These are phyloP conservation scores for Tolypocladium pustulatum DNA, from an alignment of 2,329 filamentous ascomycete species.

Conservation along the genomic window DNA sequence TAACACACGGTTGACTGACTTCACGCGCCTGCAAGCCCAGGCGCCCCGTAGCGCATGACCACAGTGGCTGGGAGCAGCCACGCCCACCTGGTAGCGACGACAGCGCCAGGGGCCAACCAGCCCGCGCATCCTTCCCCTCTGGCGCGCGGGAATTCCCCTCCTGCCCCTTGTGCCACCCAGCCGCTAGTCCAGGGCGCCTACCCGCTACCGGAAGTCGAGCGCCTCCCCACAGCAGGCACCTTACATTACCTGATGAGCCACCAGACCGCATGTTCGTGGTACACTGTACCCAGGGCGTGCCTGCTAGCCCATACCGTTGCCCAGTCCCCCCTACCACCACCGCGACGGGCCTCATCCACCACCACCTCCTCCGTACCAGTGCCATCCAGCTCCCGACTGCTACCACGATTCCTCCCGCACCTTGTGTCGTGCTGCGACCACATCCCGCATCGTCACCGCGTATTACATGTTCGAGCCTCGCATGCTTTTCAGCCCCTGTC, in stretches of 20 bases:
- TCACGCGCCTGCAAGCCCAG: background rate
- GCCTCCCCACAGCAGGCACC: background rate
- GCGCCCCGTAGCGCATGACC: background rate
- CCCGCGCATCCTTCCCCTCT: background rate
- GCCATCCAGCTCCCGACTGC: background rate
- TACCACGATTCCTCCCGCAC: background rate
- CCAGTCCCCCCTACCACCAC: background rate
- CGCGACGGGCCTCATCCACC: background rate
- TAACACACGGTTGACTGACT: background rate
- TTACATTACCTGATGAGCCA: background rate
- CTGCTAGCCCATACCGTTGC: background rate
- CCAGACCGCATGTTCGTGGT: background rate
- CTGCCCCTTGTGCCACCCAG: background rate
- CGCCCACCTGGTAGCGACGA: background rate
- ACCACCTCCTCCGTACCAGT: background rate
- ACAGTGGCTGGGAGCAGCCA: background rate
- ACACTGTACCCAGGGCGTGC: background rate
- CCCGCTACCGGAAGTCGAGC: background rate
- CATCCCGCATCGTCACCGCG: background rate
- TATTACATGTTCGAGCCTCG: conserved; percentile 1
- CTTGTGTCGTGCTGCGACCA: background rate
- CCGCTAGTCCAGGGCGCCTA: background rate
- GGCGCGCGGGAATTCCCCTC: background rate
- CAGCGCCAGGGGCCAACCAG: background rate
- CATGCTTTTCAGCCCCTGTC: background rate